phyloP scores from a whole-genome alignment of 441 rosid species.

The Jatropha podagrica region DNA sequence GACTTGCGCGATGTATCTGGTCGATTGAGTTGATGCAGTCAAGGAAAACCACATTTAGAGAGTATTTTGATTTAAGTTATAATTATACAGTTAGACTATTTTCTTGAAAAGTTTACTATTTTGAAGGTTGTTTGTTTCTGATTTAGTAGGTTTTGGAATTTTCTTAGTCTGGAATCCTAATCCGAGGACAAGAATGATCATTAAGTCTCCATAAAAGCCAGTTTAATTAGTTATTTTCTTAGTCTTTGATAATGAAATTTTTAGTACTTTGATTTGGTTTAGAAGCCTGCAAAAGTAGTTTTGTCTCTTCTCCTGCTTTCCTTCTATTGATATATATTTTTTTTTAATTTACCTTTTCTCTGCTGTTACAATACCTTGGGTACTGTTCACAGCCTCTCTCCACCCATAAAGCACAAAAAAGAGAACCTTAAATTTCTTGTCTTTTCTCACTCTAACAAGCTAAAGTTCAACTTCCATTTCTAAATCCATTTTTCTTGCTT shows the following conservation, averaged over 20 bases:
- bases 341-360: neutral
- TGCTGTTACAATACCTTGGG: neutral
- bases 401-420: neutral
- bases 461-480: neutral
- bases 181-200: neutral
- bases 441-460: neutral
- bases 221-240: neutral
- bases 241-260: neutral
- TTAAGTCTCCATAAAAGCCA: neutral
- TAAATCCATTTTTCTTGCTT: neutral
- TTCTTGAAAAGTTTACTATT: too few relatives aligned
- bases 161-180: neutral
- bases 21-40: too few relatives aligned
- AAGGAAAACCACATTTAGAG: neutral
- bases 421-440: neutral
- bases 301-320: neutral
- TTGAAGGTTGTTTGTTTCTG: neutral
- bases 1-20: too few relatives aligned
- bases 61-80: too few relatives aligned
- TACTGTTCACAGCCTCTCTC: neutral
- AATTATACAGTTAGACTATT: too few relatives aligned
- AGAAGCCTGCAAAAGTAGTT: neutral
- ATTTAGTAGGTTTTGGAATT: neutral
- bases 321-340: too few relatives aligned
- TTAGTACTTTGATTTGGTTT: neutral